Percentiles rank a stretch among this genome's conserved stretches.
Evolutionary conservation across 768 basidiomycete genomes (phyloP).

Genomic region (Podaxis sp.): DNA sequence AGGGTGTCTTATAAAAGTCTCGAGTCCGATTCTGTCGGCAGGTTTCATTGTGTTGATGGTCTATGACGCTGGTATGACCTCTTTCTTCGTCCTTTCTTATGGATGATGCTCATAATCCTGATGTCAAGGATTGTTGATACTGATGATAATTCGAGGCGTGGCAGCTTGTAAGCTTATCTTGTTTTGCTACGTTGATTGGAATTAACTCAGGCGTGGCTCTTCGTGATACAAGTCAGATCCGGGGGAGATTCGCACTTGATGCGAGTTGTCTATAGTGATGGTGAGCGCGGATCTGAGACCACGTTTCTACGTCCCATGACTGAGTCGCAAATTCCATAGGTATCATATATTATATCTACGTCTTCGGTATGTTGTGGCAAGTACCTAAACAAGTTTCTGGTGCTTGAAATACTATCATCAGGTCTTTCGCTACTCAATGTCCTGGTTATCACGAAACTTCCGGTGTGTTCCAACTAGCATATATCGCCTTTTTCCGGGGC

Average conservation of each 20-base stretch:
- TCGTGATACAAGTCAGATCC: not conserved
- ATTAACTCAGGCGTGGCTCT: not conserved
- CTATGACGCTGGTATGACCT: not conserved
- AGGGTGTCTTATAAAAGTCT: not conserved
- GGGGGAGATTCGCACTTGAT: not conserved
- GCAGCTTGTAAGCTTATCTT: not conserved
- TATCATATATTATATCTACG: constrained; percentile 2
- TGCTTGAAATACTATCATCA: not conserved
- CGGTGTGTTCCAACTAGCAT: not conserved
- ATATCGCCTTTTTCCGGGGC: not conserved
- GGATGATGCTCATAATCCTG: not conserved
- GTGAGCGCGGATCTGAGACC: not conserved
- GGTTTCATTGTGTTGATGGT: not conserved
- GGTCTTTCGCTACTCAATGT: constrained; percentile 1
- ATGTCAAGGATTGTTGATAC: not conserved
- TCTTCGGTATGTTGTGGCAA: not conserved
- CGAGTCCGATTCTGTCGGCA: not conserved
- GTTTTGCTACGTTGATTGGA: no score
- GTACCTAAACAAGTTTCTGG: no score
- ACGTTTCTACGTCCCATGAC: not conserved
- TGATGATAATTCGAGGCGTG: not conserved
- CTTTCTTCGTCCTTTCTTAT: not conserved
- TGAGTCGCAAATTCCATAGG: not conserved
- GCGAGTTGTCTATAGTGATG: not conserved
- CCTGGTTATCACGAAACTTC: not conserved